Conservation (phyloP, 768 basidiomycete species). For the Tricholomella constricta region DNA sequence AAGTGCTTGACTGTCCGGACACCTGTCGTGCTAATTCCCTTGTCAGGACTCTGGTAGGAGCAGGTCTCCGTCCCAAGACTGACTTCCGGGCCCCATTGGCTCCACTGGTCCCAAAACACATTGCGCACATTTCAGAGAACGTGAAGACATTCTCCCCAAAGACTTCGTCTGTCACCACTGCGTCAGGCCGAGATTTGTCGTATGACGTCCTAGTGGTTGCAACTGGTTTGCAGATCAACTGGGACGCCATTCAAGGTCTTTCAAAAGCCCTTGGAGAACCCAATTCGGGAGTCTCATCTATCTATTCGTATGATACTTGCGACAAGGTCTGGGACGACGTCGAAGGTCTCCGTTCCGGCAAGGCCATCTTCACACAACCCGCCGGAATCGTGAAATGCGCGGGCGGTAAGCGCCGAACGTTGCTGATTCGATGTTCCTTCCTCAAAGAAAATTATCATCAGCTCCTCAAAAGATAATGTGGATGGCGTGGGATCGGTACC, state of each 20-base stretch:
- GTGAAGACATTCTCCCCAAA: conserved; percentile 76
- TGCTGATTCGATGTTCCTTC: background rate
- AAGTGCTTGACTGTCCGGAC: conserved; percentile 19
- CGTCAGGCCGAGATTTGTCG: conserved; percentile 64
- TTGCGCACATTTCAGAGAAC: conserved; percentile 70
- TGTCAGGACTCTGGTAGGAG: conserved; percentile 85
- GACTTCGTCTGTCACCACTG: conserved; percentile 71
- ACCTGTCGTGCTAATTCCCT: background rate
- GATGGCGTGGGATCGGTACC: conserved; percentile 90
- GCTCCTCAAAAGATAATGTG: conserved; percentile 95
- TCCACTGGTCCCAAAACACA: conserved; percentile 73
- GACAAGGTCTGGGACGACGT: conserved; percentile 90
- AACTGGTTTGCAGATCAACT: conserved; percentile 87
- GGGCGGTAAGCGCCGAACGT: conserved; percentile 53
- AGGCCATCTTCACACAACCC: conserved; percentile 95
- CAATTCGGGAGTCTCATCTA: conserved; percentile 81
- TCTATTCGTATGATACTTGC: conserved; percentile 88
- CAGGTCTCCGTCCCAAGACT: conserved; percentile 77
- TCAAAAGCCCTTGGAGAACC: conserved; percentile 76
- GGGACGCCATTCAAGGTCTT: conserved; percentile 72
- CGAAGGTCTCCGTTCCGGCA: conserved; percentile 70
- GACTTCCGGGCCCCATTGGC: conserved; percentile 66
- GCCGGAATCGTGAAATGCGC: conserved; percentile 93
- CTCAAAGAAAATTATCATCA: conserved; percentile 26
- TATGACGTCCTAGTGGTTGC: conserved; percentile 92